Evolutionary conservation across 163 green algal species (phyloP), one percentile per base, ranked within the genome.

Genomic region (Chlorella variabilis): DNA sequence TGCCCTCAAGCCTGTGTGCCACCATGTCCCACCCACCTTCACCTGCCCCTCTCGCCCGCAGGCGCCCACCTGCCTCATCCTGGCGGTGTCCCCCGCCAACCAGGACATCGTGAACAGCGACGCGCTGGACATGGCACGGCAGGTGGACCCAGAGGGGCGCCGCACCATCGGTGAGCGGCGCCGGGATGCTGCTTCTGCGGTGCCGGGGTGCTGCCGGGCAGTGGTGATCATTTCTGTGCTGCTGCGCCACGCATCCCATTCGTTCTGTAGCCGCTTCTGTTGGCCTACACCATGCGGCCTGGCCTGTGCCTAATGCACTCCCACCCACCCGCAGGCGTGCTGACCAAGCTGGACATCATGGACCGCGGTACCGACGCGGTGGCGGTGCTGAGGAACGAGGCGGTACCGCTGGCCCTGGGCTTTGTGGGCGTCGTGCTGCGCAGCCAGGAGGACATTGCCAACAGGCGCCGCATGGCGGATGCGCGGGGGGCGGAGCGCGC

Each of bases 331-430:
- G 21, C 85, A 97, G 96, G 97, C 73, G 96, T 99, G 75, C 80
- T 99, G 71, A 99, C 97, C 18, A 99, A 99, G 91, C 89, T 99
- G 71, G 97, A 99, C 91, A 97, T 99, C 79, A 99, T 99, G 96
- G 96, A 99, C 85, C 85, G 92, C 2, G 96, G 97, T 21, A 99
- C 97, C 17, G 92, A 98, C 76, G 97, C 96, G 5, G 80, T 91
- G 8, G 81, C 91, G 38, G 90, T 96, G 66, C 89, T 98, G 78
- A 59, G 82, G 68, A 95, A 96, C 85, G 65, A 94, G 84, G 87
- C 95, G 51, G 93, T 98, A 34, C 95, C 94, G 0, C 89, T 99
- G 85, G 81, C 89, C 39, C 86, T 98, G 65, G 96, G 96, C n/a
- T 98, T 98, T 85, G 90, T 98, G n/a, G 97, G 91, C 27, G 81